Conservation (phyloP, 2,329 filamentous ascomycete genomes). For the Ceratocystis cubensis region DNA sequence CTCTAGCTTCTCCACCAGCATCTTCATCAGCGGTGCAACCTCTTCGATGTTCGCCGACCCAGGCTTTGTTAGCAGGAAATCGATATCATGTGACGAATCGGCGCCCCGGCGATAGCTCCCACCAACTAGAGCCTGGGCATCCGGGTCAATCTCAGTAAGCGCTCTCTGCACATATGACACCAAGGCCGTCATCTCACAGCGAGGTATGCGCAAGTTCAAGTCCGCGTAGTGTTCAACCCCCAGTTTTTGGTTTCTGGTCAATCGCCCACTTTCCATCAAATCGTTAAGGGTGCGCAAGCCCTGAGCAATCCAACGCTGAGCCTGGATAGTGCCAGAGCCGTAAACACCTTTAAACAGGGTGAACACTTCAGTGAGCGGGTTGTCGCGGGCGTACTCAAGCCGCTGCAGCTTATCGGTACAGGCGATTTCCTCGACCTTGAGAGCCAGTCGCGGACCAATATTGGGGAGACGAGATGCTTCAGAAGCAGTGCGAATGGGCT, state of each 20-base stretch:
- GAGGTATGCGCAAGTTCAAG: constrained; percentile 65
- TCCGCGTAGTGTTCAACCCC: constrained; percentile 72
- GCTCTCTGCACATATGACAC: constrained; percentile 49
- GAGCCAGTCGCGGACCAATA: constrained; percentile 60
- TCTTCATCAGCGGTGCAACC: constrained; percentile 49
- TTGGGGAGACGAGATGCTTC: constrained; percentile 55
- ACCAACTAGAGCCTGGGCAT: constrained; percentile 59
- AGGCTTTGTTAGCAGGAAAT: constrained; percentile 66
- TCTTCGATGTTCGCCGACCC: constrained; percentile 41
- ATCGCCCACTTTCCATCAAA: constrained; percentile 44
- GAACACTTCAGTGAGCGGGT: constrained; percentile 53
- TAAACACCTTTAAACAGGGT: constrained; percentile 67
- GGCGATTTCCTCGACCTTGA: constrained; percentile 83
- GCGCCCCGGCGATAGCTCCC: constrained; percentile 80
- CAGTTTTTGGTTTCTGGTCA: constrained; percentile 58
- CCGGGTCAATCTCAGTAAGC: constrained; percentile 47
- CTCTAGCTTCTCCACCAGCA: constrained; percentile 51
- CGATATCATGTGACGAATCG: constrained; percentile 64
- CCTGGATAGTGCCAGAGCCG: constrained; percentile 58
- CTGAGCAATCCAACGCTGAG: constrained; percentile 61
- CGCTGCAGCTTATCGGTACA: constrained; percentile 57
- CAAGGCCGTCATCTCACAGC: constrained; percentile 60
- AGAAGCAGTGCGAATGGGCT: constrained; percentile 52
- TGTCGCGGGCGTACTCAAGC: constrained; percentile 56
- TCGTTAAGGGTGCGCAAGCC: constrained; percentile 67